Percentiles rank a stretch among this genome's conserved stretches.
Conservation (phyloP, 2,329 filamentous ascomycete species). For the Tolypocladium amazonense region DNA sequence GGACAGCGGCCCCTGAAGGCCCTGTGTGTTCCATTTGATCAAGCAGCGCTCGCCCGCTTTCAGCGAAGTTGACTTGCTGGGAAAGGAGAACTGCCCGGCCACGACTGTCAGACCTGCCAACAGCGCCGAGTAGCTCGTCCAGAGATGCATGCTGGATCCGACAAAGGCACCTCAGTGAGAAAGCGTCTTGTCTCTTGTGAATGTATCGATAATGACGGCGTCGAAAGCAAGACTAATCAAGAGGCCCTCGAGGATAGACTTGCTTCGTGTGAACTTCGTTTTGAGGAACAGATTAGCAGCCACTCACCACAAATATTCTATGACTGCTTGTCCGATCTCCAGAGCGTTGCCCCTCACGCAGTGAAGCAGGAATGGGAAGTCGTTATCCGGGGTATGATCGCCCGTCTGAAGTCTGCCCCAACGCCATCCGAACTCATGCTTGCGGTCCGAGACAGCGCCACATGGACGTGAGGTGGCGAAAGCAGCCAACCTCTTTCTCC, state of each 20-base stretch:
- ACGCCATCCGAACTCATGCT: neutral
- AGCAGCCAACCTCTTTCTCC: neutral
- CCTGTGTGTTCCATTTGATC: slow-evolving; percentile 10
- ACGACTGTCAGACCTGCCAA: neutral
- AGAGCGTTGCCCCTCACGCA: too few species aligned
- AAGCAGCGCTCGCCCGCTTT: slow-evolving; percentile 6
- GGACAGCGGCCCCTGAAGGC: slow-evolving; percentile 9
- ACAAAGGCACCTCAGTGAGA: neutral
- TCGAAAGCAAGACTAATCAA: neutral
- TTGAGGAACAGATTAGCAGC: neutral
- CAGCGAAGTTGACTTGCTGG: neutral
- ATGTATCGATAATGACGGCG: neutral
- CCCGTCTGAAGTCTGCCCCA: neutral
- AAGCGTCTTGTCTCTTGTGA: neutral
- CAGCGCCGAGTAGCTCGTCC: neutral
- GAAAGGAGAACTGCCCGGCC: slow-evolving; percentile 1
- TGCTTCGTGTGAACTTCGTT: too few species aligned
- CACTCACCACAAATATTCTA: neutral
- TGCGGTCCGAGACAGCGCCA: neutral
- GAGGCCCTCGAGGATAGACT: neutral
- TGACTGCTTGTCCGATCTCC: neutral
- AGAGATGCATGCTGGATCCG: neutral
- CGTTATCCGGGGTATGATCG: neutral
- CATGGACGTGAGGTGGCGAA: neutral
- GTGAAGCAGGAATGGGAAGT: neutral